These are phyloP conservation scores for Spergularia bocconei DNA, from an alignment of 148 eudicot genomes.

Conservation along the genomic window DNA sequence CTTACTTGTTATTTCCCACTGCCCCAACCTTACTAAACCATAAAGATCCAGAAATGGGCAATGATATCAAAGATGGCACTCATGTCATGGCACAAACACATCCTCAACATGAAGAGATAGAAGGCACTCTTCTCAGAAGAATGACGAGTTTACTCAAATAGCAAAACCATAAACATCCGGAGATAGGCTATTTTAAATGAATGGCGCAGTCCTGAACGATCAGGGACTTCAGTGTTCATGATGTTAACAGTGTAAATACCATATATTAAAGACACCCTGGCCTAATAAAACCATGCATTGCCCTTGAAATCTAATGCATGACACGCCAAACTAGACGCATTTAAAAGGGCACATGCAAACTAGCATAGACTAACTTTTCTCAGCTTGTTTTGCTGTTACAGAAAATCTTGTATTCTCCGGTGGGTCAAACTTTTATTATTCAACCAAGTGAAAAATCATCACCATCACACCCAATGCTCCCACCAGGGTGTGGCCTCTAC, in stretches of 20 bases:
- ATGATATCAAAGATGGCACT: no score
- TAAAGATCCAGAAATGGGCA: no score
- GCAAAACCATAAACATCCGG: no score
- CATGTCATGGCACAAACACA: no score
- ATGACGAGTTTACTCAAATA: neutral
- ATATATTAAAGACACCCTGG: neutral
- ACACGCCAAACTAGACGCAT: neutral
- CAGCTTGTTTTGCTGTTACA: slow-evolving; percentile 31
- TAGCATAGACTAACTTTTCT: neutral
- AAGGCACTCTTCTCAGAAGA: no score
- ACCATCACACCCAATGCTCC: slow-evolving; percentile 70
- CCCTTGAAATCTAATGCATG: neutral
- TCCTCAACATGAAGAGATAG: no score
- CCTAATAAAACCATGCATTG: neutral
- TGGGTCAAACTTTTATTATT: slow-evolving; percentile 73
- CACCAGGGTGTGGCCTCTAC: slow-evolving; percentile 60
- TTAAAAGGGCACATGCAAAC: neutral
- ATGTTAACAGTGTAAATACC: no score
- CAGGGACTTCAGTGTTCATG: no score
- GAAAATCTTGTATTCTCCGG: slow-evolving; percentile 68
- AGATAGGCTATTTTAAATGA: no score
- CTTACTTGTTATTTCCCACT: no score
- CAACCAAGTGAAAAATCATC: slow-evolving; percentile 67
- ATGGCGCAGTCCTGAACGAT: no score
- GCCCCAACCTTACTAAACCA: no score